Percentiles rank a stretch among this genome's conserved stretches.
These are phyloP conservation scores for Pythium phragmiticola DNA, from an alignment of 352 stramenopile genomes.

Conservation along the genomic window DNA sequence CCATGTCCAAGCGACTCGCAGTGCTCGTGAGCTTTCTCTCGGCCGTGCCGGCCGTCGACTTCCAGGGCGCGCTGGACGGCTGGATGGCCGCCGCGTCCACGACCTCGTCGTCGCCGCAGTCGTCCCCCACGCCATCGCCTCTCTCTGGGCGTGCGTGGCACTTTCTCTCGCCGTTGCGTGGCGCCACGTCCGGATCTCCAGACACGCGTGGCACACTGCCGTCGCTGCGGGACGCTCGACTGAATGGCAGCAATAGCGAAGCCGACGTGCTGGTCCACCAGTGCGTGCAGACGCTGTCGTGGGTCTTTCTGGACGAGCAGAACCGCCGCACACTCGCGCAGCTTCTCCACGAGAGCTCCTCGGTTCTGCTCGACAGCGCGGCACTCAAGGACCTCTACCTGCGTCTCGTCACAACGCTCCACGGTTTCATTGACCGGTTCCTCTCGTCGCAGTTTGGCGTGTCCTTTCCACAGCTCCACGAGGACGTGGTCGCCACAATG, in stretches of 20 bases:
- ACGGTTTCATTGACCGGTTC: constrained; percentile 16
- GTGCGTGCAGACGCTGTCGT: constrained; percentile 15
- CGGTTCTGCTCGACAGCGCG: constrained; percentile 1
- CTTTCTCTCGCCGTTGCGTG: constrained; percentile 11
- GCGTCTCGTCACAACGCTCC: neutral
- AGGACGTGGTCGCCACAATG: constrained; percentile 18
- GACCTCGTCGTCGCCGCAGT: constrained; percentile 24
- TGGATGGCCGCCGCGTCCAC: constrained; percentile 13
- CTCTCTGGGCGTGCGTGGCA: neutral
- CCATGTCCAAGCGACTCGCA: constrained; percentile 49
- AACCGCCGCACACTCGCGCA: constrained; percentile 15
- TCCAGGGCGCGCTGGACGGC: constrained; percentile 28
- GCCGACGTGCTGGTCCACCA: constrained; percentile 7
- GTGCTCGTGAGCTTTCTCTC: constrained; percentile 48
- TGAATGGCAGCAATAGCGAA: neutral
- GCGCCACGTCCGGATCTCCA: neutral
- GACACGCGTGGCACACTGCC: constrained; percentile 1
- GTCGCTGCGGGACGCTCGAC: constrained; percentile 3
- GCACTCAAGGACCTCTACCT: constrained; percentile 10
- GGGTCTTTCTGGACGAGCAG: constrained; percentile 11
- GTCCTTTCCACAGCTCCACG: constrained; percentile 14
- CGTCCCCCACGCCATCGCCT: neutral
- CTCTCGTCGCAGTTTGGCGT: constrained; percentile 5
- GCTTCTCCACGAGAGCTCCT: constrained; percentile 2
- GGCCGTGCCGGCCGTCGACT: constrained; percentile 31